Base-by-base conservation (phyloP, 306 rosid species). In the Vicia sativa region DNA sequence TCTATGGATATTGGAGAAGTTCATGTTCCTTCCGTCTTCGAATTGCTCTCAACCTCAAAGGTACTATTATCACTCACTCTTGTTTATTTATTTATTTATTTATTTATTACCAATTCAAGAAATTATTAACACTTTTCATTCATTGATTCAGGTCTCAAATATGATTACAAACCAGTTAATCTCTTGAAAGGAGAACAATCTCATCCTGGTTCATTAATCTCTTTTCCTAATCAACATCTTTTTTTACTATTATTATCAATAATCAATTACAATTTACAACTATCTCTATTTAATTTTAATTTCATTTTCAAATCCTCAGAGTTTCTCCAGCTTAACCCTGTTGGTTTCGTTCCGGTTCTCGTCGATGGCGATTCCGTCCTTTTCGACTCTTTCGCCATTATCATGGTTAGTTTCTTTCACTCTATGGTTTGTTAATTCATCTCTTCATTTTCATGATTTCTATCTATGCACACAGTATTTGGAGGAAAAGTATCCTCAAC, bases 401-500 rank as follows among this genome's bases (percentile, higher is more conserved):
- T 86, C 42, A 43, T 86, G 90, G 98, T 89, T 18, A 1, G 4
- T 59, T 6, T 6, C n/a, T 18, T 8, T 29, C 34, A 13, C 16
- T 50, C 43, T 18, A 9, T 12, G 4, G 7, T 34, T 57, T 11
- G 14, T 26, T 3, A 35, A 65, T 15, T n/a, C 13, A 61, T 14
- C 15, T 7, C 6, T 5, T 1, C 10, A 3, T 67, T 45, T 15
- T 11, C 29, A 8, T 54, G 34, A 37, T 38, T 9, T 43, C 4
- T 25, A 4, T 49, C 31, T 9, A 15, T 4, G 23, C n/a, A 8
- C 13, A 21, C 81, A 92, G 98, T 87, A 86, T 82, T 74, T 92
- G 82, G 98, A 92, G 37, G 91, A 84, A 11, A 92, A 92, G 81
- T 92, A 81, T 78, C 89, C 96, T 19, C 85, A 81, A 45, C 81